These are phyloP conservation scores for Phytophthora sojae DNA, from an alignment of 352 stramenopile species.

Conservation along the genomic window DNA sequence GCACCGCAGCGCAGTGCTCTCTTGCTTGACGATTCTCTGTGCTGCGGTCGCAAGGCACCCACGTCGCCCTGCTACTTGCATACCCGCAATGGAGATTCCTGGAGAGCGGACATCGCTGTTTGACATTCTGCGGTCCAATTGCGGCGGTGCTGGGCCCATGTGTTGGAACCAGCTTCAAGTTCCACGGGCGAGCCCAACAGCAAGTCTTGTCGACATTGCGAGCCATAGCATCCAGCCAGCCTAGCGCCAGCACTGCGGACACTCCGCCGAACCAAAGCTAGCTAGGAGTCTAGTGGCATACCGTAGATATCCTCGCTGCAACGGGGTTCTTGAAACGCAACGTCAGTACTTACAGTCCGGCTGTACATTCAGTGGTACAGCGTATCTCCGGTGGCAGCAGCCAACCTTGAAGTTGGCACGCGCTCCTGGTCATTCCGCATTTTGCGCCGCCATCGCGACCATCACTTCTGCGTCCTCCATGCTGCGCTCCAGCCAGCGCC, in stretches of 20 bases:
- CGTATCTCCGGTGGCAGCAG: conserved; percentile 20
- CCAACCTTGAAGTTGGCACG: conserved; percentile 35
- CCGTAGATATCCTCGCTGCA: conserved; percentile 8
- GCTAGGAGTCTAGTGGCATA: background rate
- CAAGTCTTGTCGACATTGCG: conserved; percentile 23
- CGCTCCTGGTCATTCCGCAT: conserved; percentile 25
- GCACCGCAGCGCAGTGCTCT: background rate
- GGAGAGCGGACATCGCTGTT: background rate
- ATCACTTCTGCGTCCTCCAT: conserved; percentile 29
- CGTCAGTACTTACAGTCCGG: conserved; percentile 7
- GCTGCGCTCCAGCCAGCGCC: conserved; percentile 13
- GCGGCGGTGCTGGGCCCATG: background rate
- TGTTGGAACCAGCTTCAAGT: conserved; percentile 37
- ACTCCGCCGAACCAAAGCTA: background rate
- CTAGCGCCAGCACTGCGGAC: background rate
- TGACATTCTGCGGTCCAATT: background rate
- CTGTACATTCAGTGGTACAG: background rate
- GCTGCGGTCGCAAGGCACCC: background rate
- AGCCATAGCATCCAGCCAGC: background rate
- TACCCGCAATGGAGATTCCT: background rate
- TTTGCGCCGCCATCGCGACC: conserved; percentile 10
- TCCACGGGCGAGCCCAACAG: conserved; percentile 15
- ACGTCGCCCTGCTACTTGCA: background rate
- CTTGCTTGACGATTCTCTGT: background rate
- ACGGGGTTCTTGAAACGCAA: conserved; percentile 29